Evolutionary conservation across 2,329 filamentous ascomycete species (phyloP), one percentile per base, ranked within the genome.

Genomic region (Colletotrichum tropicale): DNA sequence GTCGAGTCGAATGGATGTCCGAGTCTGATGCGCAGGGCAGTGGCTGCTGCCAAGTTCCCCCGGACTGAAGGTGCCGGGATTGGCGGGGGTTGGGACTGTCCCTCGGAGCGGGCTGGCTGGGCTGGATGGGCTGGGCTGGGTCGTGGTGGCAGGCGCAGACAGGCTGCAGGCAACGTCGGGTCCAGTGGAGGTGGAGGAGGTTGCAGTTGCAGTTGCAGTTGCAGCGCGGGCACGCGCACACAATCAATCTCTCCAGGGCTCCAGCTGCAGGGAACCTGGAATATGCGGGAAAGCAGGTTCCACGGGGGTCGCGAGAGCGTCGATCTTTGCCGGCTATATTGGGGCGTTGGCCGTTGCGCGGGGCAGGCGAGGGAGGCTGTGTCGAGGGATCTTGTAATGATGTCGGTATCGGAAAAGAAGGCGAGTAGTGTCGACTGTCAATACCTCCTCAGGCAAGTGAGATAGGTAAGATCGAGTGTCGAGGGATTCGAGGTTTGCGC

Each of bases 21-120:
- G 48, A n/a, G 32, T 30, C n/a, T 28, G 71, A 34, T 30, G 61
- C 24, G 43, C 52, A 43, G 72, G 36, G 30, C 43, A 34, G 69
- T 48, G 52, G 52, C 21, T 60, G 72, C 43, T 67, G 70, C 73
- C 70, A 60, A 75, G 73, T 64, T 73, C 32, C 58, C 73, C 73
- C 73, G 73, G 73, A 75, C 76, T 71, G 74, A 62, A 30, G 67
- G 71, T 68, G 78, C 78, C 52, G 78, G 78, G 69, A 74, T 77
- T 21, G 74, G 77, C 34, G 77, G 78, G 36, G 76, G 24, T 70
- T 76, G 28, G 55, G 32, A 71, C 73, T 48, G 43, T 61, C 61
- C 36, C 36, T 48, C 62, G 34, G 55, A 24, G 21, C 32, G 30
- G 32, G 69, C 52, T 24, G 52, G 36, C 8, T 38, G 36, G 36